These are phyloP conservation scores for Astrocystis sublimbata DNA, from an alignment of 495 filamentous ascomycete genomes.

Conservation along the genomic window DNA sequence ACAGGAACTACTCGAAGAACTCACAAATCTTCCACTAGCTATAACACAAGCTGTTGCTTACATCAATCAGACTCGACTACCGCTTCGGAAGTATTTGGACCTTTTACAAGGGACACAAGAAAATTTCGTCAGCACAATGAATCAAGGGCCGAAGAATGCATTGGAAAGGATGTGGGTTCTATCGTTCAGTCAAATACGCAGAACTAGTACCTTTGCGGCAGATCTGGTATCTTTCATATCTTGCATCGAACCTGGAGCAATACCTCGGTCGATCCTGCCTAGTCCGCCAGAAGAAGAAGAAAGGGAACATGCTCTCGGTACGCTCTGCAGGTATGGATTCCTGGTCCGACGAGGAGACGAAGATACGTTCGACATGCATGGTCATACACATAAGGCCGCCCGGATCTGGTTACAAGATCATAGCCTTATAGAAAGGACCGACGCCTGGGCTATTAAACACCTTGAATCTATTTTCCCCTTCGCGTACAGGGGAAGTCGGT, in stretches of 20 bases:
- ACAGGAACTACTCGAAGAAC: slow-evolving; percentile 30
- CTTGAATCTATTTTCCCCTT: slow-evolving; percentile 22
- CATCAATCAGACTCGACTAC: slow-evolving; percentile 42
- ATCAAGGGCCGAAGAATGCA: slow-evolving; percentile 48
- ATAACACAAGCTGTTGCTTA: slow-evolving; percentile 51
- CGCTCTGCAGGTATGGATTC: slow-evolving; percentile 36
- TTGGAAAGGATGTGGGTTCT: slow-evolving; percentile 57
- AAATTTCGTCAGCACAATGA: slow-evolving; percentile 44
- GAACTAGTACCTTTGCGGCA: slow-evolving; percentile 31
- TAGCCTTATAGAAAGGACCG: slow-evolving; percentile 9
- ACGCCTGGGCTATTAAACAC: slow-evolving; percentile 25
- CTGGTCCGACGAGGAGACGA: slow-evolving; percentile 29
- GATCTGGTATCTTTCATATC: slow-evolving; percentile 47
- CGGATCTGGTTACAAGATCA: slow-evolving; percentile 36
- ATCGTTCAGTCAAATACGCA: slow-evolving; percentile 51
- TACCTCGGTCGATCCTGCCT: slow-evolving; percentile 37
- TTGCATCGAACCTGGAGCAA: slow-evolving; percentile 40
- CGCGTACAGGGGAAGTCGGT: slow-evolving; percentile 13
- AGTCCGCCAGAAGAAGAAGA: slow-evolving; percentile 18
- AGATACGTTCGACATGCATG: slow-evolving; percentile 41
- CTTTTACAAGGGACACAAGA: slow-evolving; percentile 46
- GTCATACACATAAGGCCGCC: slow-evolving; percentile 48
- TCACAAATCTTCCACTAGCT: slow-evolving; percentile 48
- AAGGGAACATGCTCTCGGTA: slow-evolving; percentile 35
- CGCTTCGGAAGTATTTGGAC: slow-evolving; percentile 43